Base-by-base conservation (phyloP, 83 land plant species). In the Picea abies region DNA sequence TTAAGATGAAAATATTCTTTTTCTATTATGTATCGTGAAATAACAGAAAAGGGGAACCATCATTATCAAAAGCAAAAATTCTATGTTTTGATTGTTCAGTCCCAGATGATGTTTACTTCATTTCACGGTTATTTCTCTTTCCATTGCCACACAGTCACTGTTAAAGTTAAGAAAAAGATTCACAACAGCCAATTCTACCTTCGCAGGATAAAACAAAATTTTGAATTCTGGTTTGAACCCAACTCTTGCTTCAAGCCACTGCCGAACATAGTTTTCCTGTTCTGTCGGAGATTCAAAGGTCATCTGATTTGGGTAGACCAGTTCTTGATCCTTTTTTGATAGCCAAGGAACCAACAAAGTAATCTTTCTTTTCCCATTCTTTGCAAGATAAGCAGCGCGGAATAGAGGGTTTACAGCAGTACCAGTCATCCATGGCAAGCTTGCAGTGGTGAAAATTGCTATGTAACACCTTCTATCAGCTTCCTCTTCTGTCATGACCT, bases 401-500 rank as follows among this genome's bases (percentile, higher is more conserved):
- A 97, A 95, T 23, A 97, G 82, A 81, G 99, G 99, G 77, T 97
- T 97, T 9, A 97, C 90, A 49, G 99, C 96, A 23, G 99, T 97
- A 72, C 99, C 99, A 73, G 99, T 97, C 98, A 97, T 91, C 99
- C 99, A 97, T 23, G 99, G 99, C 82, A 97, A 92, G 60, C 99
- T 92, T 52, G 99, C 99, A n/a, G 99, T 97, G 1, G 99, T 97
- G 76, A 90, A 95, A 87, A 97, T 94, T 2, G 97, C 98, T 78
- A 97, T 87, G 72, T 96, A 90, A 63, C 79, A 91, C 64, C 87
- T 91, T 58, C 23, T 79, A 69, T 90, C 91, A 78, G 37, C 64
- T 78, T 52, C 26, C 19, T 19, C 63, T 58, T 78, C 80, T 78
- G 62, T 60, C 80, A 78, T 26, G 20, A 61, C 8, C 41, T 29